These are phyloP conservation scores for Penicillium crustosum DNA, from an alignment of 2,329 filamentous ascomycete genomes.

Conservation along the genomic window DNA sequence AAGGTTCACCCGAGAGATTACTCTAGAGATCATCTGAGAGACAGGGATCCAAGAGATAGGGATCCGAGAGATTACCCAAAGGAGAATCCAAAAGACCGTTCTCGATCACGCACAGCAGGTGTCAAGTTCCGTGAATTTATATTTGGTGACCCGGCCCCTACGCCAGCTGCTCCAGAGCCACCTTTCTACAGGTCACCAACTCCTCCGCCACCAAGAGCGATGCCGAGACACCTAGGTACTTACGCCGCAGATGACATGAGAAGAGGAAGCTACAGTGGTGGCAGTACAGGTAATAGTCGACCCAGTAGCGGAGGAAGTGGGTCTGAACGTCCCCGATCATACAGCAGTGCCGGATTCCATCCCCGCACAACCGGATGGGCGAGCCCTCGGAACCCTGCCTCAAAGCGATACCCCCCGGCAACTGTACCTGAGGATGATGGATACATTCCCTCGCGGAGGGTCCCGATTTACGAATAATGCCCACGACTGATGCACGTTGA, in stretches of 20 bases:
- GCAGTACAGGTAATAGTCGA: constrained; percentile 19
- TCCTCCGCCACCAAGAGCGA: constrained; percentile 18
- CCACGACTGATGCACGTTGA: neutral
- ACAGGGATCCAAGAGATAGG: neutral
- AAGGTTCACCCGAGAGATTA: neutral
- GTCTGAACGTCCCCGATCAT: constrained; percentile 27
- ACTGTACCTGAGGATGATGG: constrained; percentile 16
- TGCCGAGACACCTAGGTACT: constrained; percentile 23
- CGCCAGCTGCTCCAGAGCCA: constrained; percentile 19
- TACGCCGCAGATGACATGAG: constrained; percentile 28
- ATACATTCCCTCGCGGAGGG: constrained; percentile 17
- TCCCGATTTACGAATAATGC: constrained; percentile 21
- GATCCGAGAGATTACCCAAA: neutral
- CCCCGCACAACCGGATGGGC: constrained; percentile 16
- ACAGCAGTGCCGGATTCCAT: constrained; percentile 19
- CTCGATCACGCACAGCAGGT: constrained; percentile 17
- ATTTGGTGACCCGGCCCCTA: constrained; percentile 21
- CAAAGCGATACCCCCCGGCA: constrained; percentile 22
- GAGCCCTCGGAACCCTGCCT: constrained; percentile 21
- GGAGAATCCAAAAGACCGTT: constrained; percentile 12
- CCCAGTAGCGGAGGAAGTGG: constrained; percentile 27
- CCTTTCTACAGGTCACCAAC: constrained; percentile 14
- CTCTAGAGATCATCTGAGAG: neutral
- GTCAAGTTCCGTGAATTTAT: constrained; percentile 29
- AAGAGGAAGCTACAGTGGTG: constrained; percentile 25